Percentiles rank a stretch among this genome's conserved stretches.
These are phyloP conservation scores for Hortiboletus campestris DNA, from an alignment of 768 basidiomycete genomes.

Conservation along the genomic window DNA sequence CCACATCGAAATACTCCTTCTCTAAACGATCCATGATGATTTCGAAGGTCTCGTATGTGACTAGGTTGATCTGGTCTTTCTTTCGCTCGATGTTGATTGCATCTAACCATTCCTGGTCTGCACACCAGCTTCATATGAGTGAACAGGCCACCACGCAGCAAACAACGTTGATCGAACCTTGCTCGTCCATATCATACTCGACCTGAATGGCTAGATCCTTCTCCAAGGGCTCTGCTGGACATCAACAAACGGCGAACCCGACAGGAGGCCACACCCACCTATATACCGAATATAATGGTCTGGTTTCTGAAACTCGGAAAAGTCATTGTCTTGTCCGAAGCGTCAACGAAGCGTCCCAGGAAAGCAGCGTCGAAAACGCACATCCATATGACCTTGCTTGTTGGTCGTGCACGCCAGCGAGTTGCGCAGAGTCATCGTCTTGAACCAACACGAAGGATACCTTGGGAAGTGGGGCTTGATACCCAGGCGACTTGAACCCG, in stretches of 20 bases:
- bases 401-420: conserved; percentile 60
- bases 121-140: conserved; percentile 1
- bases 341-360: neutral
- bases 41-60: conserved; percentile 88
- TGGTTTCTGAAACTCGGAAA: conserved; percentile 69
- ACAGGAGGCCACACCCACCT: conserved; percentile 45
- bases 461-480: conserved; percentile 51
- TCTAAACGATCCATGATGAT: conserved; percentile 96
- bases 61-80: conserved; percentile 65
- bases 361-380: conserved; percentile 36
- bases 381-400: conserved; percentile 73
- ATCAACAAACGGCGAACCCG: conserved; percentile 4
- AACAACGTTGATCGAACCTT: conserved; percentile 52
- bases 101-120: conserved; percentile 96
- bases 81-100: conserved; percentile 76
- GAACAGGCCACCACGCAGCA: neutral
- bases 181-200: conserved; percentile 99
- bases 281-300: conserved; percentile 91
- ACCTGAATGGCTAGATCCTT: conserved; percentile 89
- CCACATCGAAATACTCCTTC: conserved; percentile 98
- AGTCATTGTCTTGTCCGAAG: conserved; percentile 55
- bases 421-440: conserved; percentile 60
- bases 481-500: conserved; percentile 35
- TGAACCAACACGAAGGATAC: conserved; percentile 66
- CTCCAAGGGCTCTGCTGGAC: conserved; percentile 77